Evolutionary conservation across 352 stramenopile species (phyloP).

Genomic region (Globisporangium cystogenes): DNA sequence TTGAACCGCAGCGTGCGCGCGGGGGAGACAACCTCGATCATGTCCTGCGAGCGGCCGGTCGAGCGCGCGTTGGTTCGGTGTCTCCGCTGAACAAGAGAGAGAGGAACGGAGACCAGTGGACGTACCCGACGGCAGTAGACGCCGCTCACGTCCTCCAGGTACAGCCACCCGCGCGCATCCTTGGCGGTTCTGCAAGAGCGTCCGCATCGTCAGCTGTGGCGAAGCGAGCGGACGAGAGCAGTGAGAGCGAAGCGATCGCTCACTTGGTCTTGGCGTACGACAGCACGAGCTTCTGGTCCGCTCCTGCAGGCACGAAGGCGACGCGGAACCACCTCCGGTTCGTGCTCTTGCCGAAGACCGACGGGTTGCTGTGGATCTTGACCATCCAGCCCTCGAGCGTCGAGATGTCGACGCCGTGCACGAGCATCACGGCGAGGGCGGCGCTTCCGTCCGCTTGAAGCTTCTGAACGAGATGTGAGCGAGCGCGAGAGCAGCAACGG

Average conservation of each 20-base stretch:
- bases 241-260: no score
- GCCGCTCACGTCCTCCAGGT: constrained; percentile 68
- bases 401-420: constrained; percentile 79
- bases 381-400: constrained; percentile 81
- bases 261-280: constrained; percentile 83
- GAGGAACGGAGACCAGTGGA: no score
- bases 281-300: constrained; percentile 62
- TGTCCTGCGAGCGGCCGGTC: no score
- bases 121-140: constrained; percentile 68
- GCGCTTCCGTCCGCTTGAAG: not conserved
- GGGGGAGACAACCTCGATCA: constrained; percentile 80
- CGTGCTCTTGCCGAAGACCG: constrained; percentile 70
- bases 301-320: constrained; percentile 35
- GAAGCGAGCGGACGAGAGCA: not conserved
- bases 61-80: no score
- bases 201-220: no score
- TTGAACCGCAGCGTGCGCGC: constrained; percentile 70
- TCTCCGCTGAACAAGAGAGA: no score
- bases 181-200: constrained; percentile 44
- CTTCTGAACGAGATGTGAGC: no score
- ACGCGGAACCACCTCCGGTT: constrained; percentile 80
- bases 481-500: no score
- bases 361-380: constrained; percentile 85
- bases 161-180: constrained; percentile 73
- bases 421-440: constrained; percentile 32